These are phyloP conservation scores for Gastrolobium villosum DNA, from an alignment of 306 rosid genomes.

Conservation along the genomic window DNA sequence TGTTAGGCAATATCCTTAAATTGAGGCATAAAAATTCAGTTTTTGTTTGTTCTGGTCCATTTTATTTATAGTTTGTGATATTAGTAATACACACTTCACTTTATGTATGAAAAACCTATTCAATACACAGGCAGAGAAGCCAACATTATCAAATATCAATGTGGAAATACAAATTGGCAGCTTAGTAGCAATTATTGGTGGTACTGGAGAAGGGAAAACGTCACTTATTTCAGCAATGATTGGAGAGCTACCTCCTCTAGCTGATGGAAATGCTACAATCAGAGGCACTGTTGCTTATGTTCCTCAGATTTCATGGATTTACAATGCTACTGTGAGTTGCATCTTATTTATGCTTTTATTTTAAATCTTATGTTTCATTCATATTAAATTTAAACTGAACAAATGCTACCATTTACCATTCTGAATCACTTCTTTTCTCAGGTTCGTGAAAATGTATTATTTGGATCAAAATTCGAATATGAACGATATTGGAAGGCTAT, in stretches of 20 bases:
- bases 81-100: constrained; percentile 9
- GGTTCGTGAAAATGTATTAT: constrained; percentile 89
- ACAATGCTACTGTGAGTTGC: constrained; percentile 91
- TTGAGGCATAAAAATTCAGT: neutral
- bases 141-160: constrained; percentile 76
- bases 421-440: constrained; percentile 48
- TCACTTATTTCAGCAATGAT: constrained; percentile 89
- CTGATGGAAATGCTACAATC: constrained; percentile 58
- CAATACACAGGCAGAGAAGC: constrained; percentile 65
- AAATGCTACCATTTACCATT: constrained; percentile 25
- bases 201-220: constrained; percentile 96
- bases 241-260: constrained; percentile 76
- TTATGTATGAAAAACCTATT: constrained; percentile 15
- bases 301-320: constrained; percentile 97
- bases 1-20: neutral
- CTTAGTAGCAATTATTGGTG: constrained; percentile 92
- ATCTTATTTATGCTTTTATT: constrained; percentile 34
- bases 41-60: constrained; percentile 3
- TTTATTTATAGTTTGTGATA: constrained; percentile 8
- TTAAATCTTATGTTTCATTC: neutral
- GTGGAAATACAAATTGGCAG: constrained; percentile 78
- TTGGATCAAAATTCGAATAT: constrained; percentile 77
- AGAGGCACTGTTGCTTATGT: constrained; percentile 95
- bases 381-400: neutral
- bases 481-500: constrained; percentile 76